Base-by-base conservation (phyloP, 768 basidiomycete species). In the Auricularia cornea region DNA sequence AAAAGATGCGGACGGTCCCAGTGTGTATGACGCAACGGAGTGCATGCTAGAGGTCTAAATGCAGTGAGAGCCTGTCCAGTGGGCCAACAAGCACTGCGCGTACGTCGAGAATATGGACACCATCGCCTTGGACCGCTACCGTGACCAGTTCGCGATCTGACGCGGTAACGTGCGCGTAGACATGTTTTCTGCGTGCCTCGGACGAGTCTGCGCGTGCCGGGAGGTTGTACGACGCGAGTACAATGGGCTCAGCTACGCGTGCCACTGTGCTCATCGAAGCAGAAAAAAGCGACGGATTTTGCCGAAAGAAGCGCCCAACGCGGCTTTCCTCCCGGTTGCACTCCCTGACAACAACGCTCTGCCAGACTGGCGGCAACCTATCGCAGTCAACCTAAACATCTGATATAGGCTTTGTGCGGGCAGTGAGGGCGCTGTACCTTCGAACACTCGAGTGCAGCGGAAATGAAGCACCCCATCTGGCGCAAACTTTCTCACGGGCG, bases 41-140 rank as follows among this genome's bases (percentile, higher is more conserved):
- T 57, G 54, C 54, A 57, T 28, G 54, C 28, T 57, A 5, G 29
- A 57, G 8, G 54, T 28, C 54, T 57, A 6, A 6, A 48, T 23
- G 44, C 6, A 12, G 20, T 48, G 20, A 57, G 54, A n/a, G 20
- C 28, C 11, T 6, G 30, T 26, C 26, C 29, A 26, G 8, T 28
- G 26, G 8, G 28, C 26, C 4, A 30, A 16, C 11, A 30, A 10
- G 29, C 20, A 8, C 18, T 30, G 33, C 23, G 78, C 81, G 68
- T 70, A 91, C 90, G 71, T 92, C 87, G 63, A 89, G 72, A 54
- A 92, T 71, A 73, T 92, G 89, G 41, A 92, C 76, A 32, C 90
- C 90, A 62, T 92, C 89, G 66, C 80, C 82, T 65, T 90, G 88
- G 14, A 80, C 86, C 16, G 88, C 81, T 62, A 89, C 79, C 1